Base-by-base conservation (phyloP, 108 stramenopile species). In the Aurantiochytrium sp. region DNA sequence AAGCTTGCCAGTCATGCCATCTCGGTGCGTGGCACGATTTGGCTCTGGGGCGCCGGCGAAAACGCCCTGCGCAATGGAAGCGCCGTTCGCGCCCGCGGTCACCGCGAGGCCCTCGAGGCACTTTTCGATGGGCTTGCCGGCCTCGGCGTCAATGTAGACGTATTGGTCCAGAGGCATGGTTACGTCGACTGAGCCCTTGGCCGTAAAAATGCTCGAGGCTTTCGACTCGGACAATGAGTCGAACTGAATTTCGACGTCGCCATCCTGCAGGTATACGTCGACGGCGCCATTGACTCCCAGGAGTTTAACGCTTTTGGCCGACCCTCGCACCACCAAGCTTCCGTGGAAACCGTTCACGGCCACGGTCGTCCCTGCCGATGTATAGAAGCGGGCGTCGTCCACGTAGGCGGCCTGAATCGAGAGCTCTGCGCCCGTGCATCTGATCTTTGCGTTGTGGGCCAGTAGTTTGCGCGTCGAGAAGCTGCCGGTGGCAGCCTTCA, bases 271-370 rank as follows among this genome's bases (percentile, higher is more conserved):
- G 10, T 81, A 6, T 6, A 48, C 21, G 39, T 81, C 42, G 6
- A 81, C 27, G 8, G 42, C 12, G 2, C 73, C 73, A 24, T 42
- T 81, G n/a, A 81, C 73, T 6, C 73, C 73, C 10, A 41, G 73
- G 32, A 81, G 39, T 21, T 81, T 30, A 5, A 81, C 73, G 30
- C n/a, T n/a, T n/a, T 41, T 48, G 30, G 42, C 73, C 15, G 24
- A 27, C 15, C 45, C 42, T 48, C 45, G 21, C 42, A 81, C 42
- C 10, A 81, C 73, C 15, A 81, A 42, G 24, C 45, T 15, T 48
- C 73, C 73, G 73, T 81, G 73, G 2, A 81, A 81, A 19, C 73
- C 73, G 27, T 81, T 81, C 21, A 81, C 42, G 8, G n/a, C 45
- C 12, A 81, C 19, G 22, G 27, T 65, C 10, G 19, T 24, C 6